Conservation (phyloP, 139 green algal species). For the Chlamydomonas incerta region DNA sequence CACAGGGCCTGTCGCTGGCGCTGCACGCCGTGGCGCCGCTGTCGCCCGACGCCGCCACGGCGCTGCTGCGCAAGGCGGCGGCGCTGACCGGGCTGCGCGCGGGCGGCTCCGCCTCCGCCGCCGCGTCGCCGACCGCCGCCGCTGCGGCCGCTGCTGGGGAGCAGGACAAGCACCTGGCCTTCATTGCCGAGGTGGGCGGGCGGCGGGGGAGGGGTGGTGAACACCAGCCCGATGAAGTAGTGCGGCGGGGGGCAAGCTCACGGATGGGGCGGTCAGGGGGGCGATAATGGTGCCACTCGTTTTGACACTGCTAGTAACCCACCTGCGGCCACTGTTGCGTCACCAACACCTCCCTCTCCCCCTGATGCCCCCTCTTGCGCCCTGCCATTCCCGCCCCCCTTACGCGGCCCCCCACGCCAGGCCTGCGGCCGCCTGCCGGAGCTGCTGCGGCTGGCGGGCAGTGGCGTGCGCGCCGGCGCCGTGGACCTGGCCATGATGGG, state of each 20-base stretch:
- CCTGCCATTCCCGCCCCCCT: too few relatives aligned
- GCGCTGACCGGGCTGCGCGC: background rate
- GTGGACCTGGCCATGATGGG: background rate
- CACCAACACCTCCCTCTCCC: too few relatives aligned
- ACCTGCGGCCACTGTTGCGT: too few relatives aligned
- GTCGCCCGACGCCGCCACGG: background rate
- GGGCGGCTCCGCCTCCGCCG: background rate
- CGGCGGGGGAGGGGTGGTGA: background rate
- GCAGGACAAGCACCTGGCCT: background rate
- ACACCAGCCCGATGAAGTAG: too few relatives aligned
- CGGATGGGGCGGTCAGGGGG: too few relatives aligned
- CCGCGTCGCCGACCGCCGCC: background rate
- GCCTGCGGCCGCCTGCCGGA: background rate
- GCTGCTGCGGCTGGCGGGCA: slow-evolving; percentile 19
- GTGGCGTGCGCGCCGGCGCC: background rate
- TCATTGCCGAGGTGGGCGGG: background rate
- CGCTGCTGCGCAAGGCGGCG: background rate
- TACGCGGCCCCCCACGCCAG: background rate
- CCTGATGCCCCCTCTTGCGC: too few relatives aligned
- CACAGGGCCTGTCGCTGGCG: slow-evolving; percentile 14
- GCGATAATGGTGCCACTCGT: too few relatives aligned
- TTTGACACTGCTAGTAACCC: too few relatives aligned
- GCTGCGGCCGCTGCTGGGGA: background rate
- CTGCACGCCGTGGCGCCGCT: background rate
- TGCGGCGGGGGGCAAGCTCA: too few relatives aligned